These are phyloP conservation scores for Fraxinus xanthoxyloides DNA, from an alignment of 305 asterid genomes.

Conservation along the genomic window DNA sequence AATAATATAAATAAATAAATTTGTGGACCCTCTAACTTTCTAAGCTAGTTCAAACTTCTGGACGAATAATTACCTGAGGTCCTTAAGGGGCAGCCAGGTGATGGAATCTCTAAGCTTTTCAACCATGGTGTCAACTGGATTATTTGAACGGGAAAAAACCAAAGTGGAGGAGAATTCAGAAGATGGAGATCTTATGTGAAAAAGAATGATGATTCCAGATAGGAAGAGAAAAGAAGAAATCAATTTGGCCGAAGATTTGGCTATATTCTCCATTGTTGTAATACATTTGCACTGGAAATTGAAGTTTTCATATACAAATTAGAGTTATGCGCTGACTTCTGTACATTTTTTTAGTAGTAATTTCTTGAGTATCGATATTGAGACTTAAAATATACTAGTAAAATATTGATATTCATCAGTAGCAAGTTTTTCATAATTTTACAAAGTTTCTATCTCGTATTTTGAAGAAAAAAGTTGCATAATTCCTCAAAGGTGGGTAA, in stretches of 20 bases:
- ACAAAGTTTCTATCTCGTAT: no score
- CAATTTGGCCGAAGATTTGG: no score
- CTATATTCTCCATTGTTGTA: not conserved
- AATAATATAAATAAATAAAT: no score
- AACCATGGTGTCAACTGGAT: not conserved
- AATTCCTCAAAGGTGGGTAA: no score
- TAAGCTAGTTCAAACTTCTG: not conserved
- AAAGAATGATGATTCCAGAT: not conserved
- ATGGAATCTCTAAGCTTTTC: not conserved
- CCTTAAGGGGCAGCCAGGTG: not conserved
- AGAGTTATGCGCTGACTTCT: not conserved
- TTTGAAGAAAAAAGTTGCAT: no score
- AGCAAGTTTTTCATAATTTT: no score
- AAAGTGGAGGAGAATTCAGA: not conserved
- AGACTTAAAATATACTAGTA: not conserved
- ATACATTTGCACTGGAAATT: not conserved
- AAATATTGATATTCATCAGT: no score
- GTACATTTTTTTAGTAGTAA: no score
- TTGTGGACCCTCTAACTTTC: not conserved
- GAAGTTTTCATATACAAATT: not conserved
- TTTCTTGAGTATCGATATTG: no score
- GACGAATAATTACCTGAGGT: not conserved
- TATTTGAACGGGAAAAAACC: not conserved
- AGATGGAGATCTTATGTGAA: not conserved
- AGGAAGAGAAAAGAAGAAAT: not conserved